Percentiles rank a stretch among this genome's conserved stretches.
phyloP scores from a whole-genome alignment of 345 rosid species.

The Jatropha curcas region DNA sequence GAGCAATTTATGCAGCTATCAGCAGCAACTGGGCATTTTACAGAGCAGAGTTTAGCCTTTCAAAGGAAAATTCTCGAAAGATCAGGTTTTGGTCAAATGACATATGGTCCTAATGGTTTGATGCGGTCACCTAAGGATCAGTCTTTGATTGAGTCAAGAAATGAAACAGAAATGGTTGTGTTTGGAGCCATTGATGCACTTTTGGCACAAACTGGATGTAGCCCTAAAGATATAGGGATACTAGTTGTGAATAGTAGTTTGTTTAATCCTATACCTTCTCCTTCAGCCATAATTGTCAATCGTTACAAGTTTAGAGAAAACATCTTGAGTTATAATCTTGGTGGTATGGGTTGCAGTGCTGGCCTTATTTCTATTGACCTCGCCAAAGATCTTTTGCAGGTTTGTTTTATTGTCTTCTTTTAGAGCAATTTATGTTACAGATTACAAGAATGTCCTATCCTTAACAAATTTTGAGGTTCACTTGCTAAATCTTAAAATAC shows the following conservation, averaged over 20 bases:
- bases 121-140: neutral
- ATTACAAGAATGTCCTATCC: too few species aligned
- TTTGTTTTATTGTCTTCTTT: neutral
- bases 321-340: conserved; percentile 29
- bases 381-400: conserved; percentile 18
- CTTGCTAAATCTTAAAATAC: too few species aligned
- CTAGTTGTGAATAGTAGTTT: conserved; percentile 28
- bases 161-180: conserved; percentile 19
- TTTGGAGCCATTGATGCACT: conserved; percentile 28
- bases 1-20: conserved; percentile 10
- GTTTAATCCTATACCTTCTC: conserved; percentile 32
- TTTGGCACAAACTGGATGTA: conserved; percentile 15
- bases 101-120: conserved; percentile 15
- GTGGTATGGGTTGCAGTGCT: conserved; percentile 36
- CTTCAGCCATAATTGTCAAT: conserved; percentile 23
- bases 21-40: neutral
- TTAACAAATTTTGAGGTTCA: too few species aligned
- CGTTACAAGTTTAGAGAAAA: conserved; percentile 23
- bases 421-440: too few species aligned
- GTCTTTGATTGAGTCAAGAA: conserved; percentile 7
- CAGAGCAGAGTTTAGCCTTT: conserved; percentile 19
- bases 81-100: conserved; percentile 23
- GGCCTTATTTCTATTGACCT: conserved; percentile 25
- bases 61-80: conserved; percentile 18
- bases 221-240: conserved; percentile 19